A percentile compares a stretch with the other conserved stretches of the same genome.
These are phyloP conservation scores for Hymenoscyphus repandus DNA, from an alignment of 2,329 filamentous ascomycete species.

Conservation along the genomic window DNA sequence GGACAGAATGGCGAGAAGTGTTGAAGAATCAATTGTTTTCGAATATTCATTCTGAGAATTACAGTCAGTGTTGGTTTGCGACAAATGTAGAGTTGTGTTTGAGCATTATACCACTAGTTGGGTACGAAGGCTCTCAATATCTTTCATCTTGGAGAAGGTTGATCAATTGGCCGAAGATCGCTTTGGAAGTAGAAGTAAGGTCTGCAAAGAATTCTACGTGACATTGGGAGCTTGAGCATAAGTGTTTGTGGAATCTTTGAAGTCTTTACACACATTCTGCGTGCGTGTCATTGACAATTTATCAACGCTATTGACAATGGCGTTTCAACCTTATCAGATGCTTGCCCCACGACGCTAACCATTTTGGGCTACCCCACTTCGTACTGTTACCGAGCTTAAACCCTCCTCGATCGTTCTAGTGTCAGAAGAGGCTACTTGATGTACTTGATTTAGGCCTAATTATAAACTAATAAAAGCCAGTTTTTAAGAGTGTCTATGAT, in stretches of 20 bases:
- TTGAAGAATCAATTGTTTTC: conserved; percentile 68
- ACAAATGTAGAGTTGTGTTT: not conserved
- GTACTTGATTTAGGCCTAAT: too few relatives aligned
- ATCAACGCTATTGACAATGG: too few relatives aligned
- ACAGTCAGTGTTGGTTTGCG: not conserved
- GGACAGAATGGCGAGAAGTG: conserved; percentile 68
- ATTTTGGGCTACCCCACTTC: too few relatives aligned
- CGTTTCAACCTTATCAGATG: too few relatives aligned
- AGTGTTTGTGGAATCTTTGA: not conserved
- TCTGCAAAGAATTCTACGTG: not conserved
- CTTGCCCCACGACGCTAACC: too few relatives aligned
- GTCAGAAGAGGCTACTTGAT: too few relatives aligned
- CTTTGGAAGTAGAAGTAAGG: not conserved
- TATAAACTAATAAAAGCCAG: too few relatives aligned
- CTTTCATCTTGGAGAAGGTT: too few relatives aligned
- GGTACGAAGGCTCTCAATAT: not conserved
- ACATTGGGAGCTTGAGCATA: not conserved
- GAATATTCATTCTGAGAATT: conserved; percentile 56
- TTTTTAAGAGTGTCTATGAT: too few relatives aligned
- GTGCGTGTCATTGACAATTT: not conserved
- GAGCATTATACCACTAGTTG: not conserved
- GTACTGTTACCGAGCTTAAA: too few relatives aligned
- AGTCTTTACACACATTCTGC: not conserved
- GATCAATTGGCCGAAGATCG: not conserved
- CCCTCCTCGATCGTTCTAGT: too few relatives aligned